These are phyloP conservation scores for Verbena officinalis DNA, from an alignment of 257 asterid species.

Conservation along the genomic window DNA sequence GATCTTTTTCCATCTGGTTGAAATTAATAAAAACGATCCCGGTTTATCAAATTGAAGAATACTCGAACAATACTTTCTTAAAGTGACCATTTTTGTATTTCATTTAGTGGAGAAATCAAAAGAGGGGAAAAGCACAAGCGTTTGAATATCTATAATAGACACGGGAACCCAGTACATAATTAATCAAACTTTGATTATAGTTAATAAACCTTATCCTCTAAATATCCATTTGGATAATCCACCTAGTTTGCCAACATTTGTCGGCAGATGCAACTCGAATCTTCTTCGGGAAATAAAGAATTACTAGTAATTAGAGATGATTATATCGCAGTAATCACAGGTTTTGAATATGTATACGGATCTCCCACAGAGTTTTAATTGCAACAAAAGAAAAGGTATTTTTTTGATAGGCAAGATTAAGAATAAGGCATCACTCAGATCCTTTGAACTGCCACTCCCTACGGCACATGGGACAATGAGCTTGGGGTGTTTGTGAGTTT, in stretches of 20 bases:
- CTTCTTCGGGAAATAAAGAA: not conserved
- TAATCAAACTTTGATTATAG: not conserved
- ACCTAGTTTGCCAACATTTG: not conserved
- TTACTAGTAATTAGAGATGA: not conserved
- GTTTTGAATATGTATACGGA: not conserved
- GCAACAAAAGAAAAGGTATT: not conserved
- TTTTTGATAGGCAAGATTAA: not conserved
- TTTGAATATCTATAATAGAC: not conserved
- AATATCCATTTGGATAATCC: not conserved
- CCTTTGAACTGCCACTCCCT: conserved; percentile 94
- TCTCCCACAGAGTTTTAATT: not conserved
- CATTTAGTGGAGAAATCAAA: too few species aligned
- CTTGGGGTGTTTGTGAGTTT: conserved; percentile 81
- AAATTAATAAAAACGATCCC: too few species aligned
- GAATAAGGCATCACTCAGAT: conserved; percentile 20
- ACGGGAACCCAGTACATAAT: not conserved
- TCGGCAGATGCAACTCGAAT: not conserved
- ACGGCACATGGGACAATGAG: conserved; percentile 96
- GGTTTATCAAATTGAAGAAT: too few species aligned
- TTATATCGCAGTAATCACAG: not conserved
- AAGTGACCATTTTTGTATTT: too few species aligned
- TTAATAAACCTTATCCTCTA: not conserved
- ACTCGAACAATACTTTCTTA: too few species aligned
- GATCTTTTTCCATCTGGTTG: too few species aligned
- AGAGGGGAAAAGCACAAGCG: too few species aligned